phyloP scores from a whole-genome alignment of 176 grass and related monocot species.

The Cenchrus americanus region DNA sequence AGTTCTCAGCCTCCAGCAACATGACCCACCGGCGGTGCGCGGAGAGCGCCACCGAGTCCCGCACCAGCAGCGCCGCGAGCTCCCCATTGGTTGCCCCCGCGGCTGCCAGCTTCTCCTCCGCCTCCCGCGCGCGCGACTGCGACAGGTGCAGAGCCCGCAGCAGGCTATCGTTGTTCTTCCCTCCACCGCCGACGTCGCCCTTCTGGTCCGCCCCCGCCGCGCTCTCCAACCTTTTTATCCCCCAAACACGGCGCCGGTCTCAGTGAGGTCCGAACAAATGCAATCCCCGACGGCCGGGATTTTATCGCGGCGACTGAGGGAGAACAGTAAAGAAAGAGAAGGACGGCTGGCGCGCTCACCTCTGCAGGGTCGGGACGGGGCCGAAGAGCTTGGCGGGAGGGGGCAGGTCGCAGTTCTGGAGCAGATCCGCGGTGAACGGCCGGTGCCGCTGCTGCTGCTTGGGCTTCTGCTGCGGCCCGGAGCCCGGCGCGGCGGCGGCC shows the following conservation, averaged over 20 bases:
- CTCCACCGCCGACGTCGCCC: not conserved
- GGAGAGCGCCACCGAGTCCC: slow-evolving; percentile 72
- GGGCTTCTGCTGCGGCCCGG: not conserved
- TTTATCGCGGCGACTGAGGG: not conserved
- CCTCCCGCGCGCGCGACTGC: slow-evolving; percentile 95
- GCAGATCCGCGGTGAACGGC: slow-evolving; percentile 55
- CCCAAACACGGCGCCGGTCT: not conserved
- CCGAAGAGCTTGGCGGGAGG: slow-evolving; percentile 87
- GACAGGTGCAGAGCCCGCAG: slow-evolving; percentile 78
- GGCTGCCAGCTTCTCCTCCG: slow-evolving; percentile 59
- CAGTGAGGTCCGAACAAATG: not conserved
- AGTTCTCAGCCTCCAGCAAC: slow-evolving; percentile 88
- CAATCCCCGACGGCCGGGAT: too few species aligned
- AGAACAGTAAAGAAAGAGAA: not conserved
- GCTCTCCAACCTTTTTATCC: slow-evolving; percentile 30
- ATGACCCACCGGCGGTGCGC: slow-evolving; percentile 82
- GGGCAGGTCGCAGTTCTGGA: slow-evolving; percentile 96
- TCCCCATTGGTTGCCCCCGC: slow-evolving; percentile 56
- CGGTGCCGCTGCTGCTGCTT: not conserved
- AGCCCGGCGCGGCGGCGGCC: slow-evolving; percentile 36
- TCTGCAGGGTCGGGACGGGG: slow-evolving; percentile 37
- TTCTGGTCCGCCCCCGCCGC: slow-evolving; percentile 24
- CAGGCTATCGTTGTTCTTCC: slow-evolving; percentile 36
- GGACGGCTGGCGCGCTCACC: not conserved
- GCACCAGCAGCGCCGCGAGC: slow-evolving; percentile 63